These are phyloP conservation scores for Mangifera indica DNA, from an alignment of 345 rosid genomes.

Conservation along the genomic window DNA sequence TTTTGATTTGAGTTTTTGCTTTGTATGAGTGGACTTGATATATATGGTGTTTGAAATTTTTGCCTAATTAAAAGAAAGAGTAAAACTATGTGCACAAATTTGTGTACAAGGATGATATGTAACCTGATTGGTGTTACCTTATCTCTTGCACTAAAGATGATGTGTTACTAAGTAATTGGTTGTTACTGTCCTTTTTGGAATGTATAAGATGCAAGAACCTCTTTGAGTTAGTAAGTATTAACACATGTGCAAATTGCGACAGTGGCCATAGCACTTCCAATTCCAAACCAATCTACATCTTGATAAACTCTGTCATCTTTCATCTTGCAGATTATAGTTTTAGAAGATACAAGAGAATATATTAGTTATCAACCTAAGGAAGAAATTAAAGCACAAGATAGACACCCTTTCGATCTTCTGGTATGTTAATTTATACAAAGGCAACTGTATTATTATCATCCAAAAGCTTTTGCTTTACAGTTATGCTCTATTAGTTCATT, in stretches of 20 bases:
- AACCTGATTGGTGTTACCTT: no score
- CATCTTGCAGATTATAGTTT: constrained; percentile 62
- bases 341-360: constrained; percentile 86
- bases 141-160: no score
- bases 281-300: not conserved
- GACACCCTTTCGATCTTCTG: constrained; percentile 78
- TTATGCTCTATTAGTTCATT: constrained; percentile 29
- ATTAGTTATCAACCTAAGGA: constrained; percentile 78
- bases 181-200: no score
- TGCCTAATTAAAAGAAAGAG: not conserved
- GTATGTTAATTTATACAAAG: constrained; percentile 35
- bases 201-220: not conserved
- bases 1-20: not conserved
- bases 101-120: no score
- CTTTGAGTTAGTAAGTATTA: not conserved
- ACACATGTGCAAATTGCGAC: not conserved
- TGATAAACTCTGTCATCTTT: not conserved
- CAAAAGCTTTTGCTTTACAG: constrained; percentile 17
- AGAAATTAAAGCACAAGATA: constrained; percentile 66
- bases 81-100: no score
- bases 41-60: not conserved
- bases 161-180: no score
- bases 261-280: not conserved
- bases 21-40: not conserved
- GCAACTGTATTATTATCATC: constrained; percentile 5